phyloP scores from a whole-genome alignment of 345 rosid genomes.

The Dovyalis caffra region DNA sequence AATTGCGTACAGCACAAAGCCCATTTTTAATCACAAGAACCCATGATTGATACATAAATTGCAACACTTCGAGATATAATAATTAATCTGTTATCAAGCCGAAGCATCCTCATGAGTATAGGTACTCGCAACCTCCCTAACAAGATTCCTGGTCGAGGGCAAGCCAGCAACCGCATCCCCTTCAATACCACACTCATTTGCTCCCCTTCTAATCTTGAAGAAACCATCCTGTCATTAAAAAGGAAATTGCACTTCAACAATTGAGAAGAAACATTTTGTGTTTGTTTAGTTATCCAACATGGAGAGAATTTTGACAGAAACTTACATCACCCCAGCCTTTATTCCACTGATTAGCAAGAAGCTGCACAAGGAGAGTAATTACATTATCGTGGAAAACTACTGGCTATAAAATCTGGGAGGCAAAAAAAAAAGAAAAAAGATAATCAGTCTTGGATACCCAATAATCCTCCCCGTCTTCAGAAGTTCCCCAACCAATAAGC shows the following conservation, averaged over 20 bases:
- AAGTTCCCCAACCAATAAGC: conserved; percentile 96
- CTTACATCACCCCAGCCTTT: conserved; percentile 92
- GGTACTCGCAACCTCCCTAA: conserved; percentile 41
- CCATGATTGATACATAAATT: not conserved
- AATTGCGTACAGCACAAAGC: not conserved
- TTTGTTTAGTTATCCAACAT: not conserved
- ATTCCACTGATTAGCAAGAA: conserved; percentile 95
- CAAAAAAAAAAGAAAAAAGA: not conserved
- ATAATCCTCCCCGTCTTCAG: conserved; percentile 77
- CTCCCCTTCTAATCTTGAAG: conserved; percentile 86
- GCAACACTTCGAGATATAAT: not conserved
- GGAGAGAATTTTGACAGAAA: conserved; percentile 11
- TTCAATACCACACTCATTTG: conserved; percentile 91
- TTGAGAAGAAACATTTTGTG: too few relatives aligned
- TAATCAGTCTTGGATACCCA: conserved; percentile 54
- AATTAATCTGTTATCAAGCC: conserved; percentile 24
- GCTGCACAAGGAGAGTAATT: conserved; percentile 43
- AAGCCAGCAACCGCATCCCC: conserved; percentile 70
- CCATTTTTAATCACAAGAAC: conserved; percentile 2
- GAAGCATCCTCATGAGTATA: conserved; percentile 43
- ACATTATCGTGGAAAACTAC: not conserved
- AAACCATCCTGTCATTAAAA: conserved; percentile 67
- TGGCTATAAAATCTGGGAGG: not conserved
- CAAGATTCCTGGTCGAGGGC: conserved; percentile 77
- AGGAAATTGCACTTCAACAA: not conserved